phyloP scores from a whole-genome alignment of 805 yeast species.

The Saturnispora saitoi region DNA sequence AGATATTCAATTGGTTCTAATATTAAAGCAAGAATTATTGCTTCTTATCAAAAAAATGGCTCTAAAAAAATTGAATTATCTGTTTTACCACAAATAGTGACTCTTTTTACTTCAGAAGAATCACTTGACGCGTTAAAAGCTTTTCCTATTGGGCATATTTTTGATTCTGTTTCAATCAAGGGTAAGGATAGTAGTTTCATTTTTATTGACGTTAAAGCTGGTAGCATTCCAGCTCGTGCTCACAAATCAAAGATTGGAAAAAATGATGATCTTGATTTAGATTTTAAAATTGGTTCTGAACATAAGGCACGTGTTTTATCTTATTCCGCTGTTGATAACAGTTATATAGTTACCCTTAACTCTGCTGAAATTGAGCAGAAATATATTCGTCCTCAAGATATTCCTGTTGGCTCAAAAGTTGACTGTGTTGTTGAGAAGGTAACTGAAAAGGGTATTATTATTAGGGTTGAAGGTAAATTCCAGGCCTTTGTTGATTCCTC shows the following conservation, averaged over 20 bases:
- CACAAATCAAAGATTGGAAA: conserved; percentile 66
- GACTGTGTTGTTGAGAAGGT: conserved; percentile 48
- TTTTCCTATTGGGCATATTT: conserved; percentile 69
- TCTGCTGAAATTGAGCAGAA: conserved; percentile 53
- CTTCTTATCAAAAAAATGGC: conserved; percentile 39
- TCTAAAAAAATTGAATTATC: conserved; percentile 60
- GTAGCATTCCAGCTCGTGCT: conserved; percentile 54
- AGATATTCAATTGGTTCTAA: conserved; percentile 60
- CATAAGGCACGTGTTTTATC: conserved; percentile 76
- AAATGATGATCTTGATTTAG: conserved; percentile 35
- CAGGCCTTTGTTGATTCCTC: conserved; percentile 64
- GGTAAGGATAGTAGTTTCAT: conserved; percentile 52
- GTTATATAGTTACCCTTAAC: conserved; percentile 61
- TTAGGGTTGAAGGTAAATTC: conserved; percentile 58
- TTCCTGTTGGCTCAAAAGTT: conserved; percentile 65
- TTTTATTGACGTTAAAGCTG: conserved; percentile 49
- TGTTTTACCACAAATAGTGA: conserved; percentile 39
- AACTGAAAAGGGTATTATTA: conserved; percentile 57
- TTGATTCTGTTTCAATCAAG: conserved; percentile 49
- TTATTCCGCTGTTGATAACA: conserved; percentile 55
- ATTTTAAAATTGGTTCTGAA: conserved; percentile 52
- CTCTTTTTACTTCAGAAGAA: conserved; percentile 14
- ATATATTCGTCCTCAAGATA: conserved; percentile 61
- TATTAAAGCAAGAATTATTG: conserved; percentile 63
- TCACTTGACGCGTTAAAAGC: conserved; percentile 39